Evolutionary conservation across 1,284 basidiomycete genomes (phyloP).

Genomic region (Fistulinella staudtii): DNA sequence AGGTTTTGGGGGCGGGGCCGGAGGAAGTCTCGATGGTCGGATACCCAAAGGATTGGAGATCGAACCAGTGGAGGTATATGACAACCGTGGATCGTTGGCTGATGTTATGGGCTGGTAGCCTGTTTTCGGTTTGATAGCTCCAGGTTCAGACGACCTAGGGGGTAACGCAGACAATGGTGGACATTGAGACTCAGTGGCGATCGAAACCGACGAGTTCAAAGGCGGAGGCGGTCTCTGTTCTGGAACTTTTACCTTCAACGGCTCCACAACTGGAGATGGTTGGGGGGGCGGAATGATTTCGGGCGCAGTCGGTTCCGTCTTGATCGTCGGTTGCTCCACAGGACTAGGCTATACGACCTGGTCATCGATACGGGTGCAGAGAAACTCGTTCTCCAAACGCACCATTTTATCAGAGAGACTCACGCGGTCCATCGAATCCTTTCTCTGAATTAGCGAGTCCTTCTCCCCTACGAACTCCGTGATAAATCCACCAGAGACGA

Average conservation of each 20-base stretch:
- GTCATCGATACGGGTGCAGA: background rate
- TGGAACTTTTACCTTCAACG: conserved; percentile 9
- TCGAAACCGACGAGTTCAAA: conserved; percentile 10
- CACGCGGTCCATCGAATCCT: conserved; percentile 14
- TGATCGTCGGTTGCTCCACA: conserved; percentile 16
- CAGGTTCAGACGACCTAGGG: conserved; percentile 15
- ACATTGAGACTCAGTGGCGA: conserved; percentile 10
- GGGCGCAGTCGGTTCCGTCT: conserved; percentile 15
- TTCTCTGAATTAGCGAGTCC: conserved; percentile 20
- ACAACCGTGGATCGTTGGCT: conserved; percentile 38
- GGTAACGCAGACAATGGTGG: conserved; percentile 14
- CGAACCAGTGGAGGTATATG: conserved; percentile 38
- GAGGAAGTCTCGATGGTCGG: conserved; percentile 37
- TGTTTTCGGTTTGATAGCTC: conserved; percentile 13
- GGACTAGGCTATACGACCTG: conserved; percentile 11
- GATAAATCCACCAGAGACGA: conserved; percentile 50
- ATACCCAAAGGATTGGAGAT: conserved; percentile 50
- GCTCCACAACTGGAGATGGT: conserved; percentile 8
- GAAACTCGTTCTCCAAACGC: background rate
- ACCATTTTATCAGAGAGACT: conserved; percentile 15
- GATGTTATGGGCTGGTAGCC: conserved; percentile 29
- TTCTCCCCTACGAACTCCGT: conserved; percentile 40
- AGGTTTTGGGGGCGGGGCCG: conserved; percentile 6
- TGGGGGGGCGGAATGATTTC: conserved; percentile 14
- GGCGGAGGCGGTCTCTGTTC: conserved; percentile 10